A percentile compares a stretch with the other conserved stretches of the same genome.
Conservation (phyloP, 169 alveolate genomes). For the Eimeria brunetti region DNA sequence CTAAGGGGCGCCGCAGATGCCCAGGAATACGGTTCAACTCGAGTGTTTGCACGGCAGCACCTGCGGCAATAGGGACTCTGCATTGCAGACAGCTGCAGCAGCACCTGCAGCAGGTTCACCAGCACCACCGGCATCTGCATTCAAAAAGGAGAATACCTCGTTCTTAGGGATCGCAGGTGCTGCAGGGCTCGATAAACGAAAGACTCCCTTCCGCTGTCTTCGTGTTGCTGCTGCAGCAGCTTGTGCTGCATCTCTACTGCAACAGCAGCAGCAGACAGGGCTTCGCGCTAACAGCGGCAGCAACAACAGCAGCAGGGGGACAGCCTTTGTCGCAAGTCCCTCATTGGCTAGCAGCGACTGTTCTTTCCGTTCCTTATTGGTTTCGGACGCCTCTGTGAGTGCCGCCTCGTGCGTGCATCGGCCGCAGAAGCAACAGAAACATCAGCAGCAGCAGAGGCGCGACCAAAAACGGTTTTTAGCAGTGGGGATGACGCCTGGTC, state of each 20-base stretch:
- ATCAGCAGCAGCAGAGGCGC: background rate
- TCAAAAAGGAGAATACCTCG: background rate
- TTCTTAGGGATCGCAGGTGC: background rate
- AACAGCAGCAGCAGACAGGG: constrained; percentile 52
- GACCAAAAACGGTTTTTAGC: background rate
- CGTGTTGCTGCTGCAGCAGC: constrained; percentile 62
- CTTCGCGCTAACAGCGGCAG: background rate
- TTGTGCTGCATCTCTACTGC: constrained; percentile 44
- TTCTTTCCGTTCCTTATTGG: background rate
- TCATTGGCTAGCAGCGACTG: background rate
- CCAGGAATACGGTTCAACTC: background rate
- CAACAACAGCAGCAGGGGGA: constrained; percentile 21
- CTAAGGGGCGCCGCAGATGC: constrained; percentile 43
- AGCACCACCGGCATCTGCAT: background rate
- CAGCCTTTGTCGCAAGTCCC: background rate
- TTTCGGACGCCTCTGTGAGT: background rate
- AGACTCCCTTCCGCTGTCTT: background rate
- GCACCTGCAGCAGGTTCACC: background rate
- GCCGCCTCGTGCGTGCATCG: constrained; percentile 10
- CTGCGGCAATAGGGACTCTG: background rate
- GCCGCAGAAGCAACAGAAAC: constrained; percentile 16
- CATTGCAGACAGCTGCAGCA: constrained; percentile 21
- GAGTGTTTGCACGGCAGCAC: constrained; percentile 32
- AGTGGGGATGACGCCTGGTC: constrained; percentile 6
- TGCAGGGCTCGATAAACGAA: background rate